Evolutionary conservation across 345 rosid species (phyloP).

Genomic region (Iberis pinnata): DNA sequence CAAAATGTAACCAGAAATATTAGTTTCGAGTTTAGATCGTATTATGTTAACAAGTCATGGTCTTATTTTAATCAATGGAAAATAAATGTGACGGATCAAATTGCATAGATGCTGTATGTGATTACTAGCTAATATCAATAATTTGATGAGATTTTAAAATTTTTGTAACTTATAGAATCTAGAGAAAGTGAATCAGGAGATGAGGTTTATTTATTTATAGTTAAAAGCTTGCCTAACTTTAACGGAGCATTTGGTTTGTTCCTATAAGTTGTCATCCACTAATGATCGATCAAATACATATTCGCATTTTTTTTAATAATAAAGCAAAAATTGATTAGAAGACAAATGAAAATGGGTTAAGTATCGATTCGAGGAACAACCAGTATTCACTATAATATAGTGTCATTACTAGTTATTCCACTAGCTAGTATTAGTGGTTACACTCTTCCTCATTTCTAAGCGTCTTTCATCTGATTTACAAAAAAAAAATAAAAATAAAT

Average conservation of each 20-base stretch:
- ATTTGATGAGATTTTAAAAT: neutral
- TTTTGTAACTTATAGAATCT: neutral
- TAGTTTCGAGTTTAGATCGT: too few relatives aligned
- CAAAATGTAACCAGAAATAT: too few relatives aligned
- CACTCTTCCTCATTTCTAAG: constrained; percentile 12
- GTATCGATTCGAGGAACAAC: constrained; percentile 12
- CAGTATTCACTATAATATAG: constrained; percentile 1
- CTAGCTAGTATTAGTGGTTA: constrained; percentile 18
- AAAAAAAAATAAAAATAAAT: neutral
- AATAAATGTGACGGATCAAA: too few relatives aligned
- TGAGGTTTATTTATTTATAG: constrained; percentile 6
- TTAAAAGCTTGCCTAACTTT: constrained; percentile 21
- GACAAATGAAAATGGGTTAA: constrained; percentile 18
- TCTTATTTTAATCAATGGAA: too few relatives aligned
- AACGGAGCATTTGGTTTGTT: constrained; percentile 19
- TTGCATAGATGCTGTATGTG: too few relatives aligned
- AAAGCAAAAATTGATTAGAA: constrained; percentile 9
- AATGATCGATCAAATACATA: constrained; percentile 18
- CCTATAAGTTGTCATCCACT: constrained; percentile 32
- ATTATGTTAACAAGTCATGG: too few relatives aligned
- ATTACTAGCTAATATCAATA: too few relatives aligned
- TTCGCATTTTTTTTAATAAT: too few relatives aligned
- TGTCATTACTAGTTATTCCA: constrained; percentile 31
- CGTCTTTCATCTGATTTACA: constrained; percentile 10
- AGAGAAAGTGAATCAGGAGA: constrained; percentile 17